Evolutionary conservation across 192 early-diverging fungal species (phyloP).

Genomic region (Backusella tuberculispora): DNA sequence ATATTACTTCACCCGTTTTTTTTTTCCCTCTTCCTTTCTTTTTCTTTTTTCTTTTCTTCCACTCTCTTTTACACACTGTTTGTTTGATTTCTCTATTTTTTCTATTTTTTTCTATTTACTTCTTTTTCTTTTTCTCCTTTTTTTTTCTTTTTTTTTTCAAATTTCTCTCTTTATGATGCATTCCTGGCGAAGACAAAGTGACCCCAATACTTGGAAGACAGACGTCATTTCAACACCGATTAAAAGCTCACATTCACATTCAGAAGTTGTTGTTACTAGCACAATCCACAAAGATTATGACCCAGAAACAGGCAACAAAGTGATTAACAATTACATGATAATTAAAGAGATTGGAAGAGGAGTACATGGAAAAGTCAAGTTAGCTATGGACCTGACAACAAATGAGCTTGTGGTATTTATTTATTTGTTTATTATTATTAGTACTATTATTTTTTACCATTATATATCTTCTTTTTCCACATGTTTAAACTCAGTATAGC

Average conservation of each 20-base stretch:
- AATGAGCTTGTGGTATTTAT: conserved; percentile 70
- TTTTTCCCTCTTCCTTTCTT: no score
- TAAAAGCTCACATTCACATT: not conserved
- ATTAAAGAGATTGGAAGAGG: conserved; percentile 90
- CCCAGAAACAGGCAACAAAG: conserved; percentile 86
- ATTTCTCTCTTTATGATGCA: not conserved
- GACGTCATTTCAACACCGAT: not conserved
- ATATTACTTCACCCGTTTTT: no score
- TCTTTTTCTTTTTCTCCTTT: not conserved
- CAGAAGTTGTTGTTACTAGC: conserved; percentile 25
- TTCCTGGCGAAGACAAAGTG: conserved; percentile 5
- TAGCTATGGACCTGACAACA: conserved; percentile 77
- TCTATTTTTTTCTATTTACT: not conserved
- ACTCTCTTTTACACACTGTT: not conserved
- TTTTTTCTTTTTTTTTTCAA: not conserved
- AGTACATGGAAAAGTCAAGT: conserved; percentile 96
- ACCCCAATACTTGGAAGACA: not conserved
- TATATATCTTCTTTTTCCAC: not conserved
- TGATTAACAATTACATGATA: conserved; percentile 96
- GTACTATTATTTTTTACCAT: no score
- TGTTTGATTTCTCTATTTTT: not conserved
- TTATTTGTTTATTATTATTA: not conserved
- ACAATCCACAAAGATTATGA: conserved; percentile 87
- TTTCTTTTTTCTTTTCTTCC: not conserved
- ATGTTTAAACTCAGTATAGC: conserved; percentile 5